Conservation (phyloP, 2,329 filamentous ascomycete genomes). For the Ophiosphaerella narmari region DNA sequence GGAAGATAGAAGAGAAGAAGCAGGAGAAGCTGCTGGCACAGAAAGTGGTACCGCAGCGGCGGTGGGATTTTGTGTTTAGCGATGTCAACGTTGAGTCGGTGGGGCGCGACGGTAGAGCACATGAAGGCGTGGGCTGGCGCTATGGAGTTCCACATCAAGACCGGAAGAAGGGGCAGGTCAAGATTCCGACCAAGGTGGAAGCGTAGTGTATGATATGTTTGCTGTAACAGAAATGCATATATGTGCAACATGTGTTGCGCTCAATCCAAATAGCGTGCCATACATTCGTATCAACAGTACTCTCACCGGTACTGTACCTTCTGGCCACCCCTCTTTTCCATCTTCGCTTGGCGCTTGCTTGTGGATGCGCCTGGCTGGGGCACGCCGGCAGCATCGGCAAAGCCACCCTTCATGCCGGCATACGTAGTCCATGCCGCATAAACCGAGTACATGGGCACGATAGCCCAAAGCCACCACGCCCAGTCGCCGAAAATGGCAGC, state of each 20-base stretch:
- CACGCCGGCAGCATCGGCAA: slow-evolving; percentile 48
- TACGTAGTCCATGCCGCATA: slow-evolving; percentile 54
- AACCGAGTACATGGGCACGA: slow-evolving; percentile 53
- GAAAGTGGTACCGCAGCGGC: slow-evolving; percentile 52
- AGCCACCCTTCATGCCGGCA: slow-evolving; percentile 50
- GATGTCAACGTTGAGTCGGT: slow-evolving; percentile 62
- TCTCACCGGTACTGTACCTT: slow-evolving; percentile 44
- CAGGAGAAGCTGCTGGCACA: slow-evolving; percentile 50
- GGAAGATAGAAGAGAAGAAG: slow-evolving; percentile 48
- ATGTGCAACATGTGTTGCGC: no score
- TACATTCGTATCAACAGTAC: no score
- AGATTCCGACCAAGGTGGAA: slow-evolving; percentile 66
- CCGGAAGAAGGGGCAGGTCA: slow-evolving; percentile 65
- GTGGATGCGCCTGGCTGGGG: slow-evolving; percentile 34
- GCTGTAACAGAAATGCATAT: slow-evolving; percentile 15
- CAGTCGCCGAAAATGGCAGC: slow-evolving; percentile 81
- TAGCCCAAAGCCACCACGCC: slow-evolving; percentile 67
- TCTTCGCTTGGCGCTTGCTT: slow-evolving; percentile 57
- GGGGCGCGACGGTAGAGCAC: slow-evolving; percentile 59
- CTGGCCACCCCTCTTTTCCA: slow-evolving; percentile 59
- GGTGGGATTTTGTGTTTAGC: slow-evolving; percentile 66
- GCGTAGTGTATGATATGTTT: slow-evolving; percentile 38
- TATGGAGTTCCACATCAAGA: slow-evolving; percentile 68
- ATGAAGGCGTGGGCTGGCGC: slow-evolving; percentile 60
- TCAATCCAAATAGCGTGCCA: no score